Evolutionary conservation across 2,329 filamentous ascomycete genomes (phyloP).

Genomic region (Fusarium circinatum): DNA sequence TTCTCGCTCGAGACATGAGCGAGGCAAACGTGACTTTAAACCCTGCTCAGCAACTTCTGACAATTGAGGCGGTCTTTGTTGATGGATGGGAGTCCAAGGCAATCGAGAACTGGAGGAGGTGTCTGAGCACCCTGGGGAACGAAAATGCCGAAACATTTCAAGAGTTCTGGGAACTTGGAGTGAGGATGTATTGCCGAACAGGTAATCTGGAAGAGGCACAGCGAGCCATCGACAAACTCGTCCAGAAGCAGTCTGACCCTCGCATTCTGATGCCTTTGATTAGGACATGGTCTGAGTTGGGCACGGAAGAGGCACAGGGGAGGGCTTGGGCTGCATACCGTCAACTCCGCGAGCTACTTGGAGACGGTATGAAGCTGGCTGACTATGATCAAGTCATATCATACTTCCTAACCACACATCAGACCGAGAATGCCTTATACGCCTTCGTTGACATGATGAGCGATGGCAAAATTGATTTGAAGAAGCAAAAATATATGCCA

Average conservation of each 20-base stretch:
- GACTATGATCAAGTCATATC: slow-evolving; percentile 82
- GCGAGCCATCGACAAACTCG: slow-evolving; percentile 63
- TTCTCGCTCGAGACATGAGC: slow-evolving; percentile 73
- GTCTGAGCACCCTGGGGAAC: slow-evolving; percentile 62
- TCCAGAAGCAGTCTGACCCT: slow-evolving; percentile 60
- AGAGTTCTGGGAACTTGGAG: slow-evolving; percentile 72
- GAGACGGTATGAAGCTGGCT: slow-evolving; percentile 69
- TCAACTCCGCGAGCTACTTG: slow-evolving; percentile 69
- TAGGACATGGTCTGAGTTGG: slow-evolving; percentile 67
- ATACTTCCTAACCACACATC: slow-evolving; percentile 73
- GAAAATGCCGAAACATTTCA: slow-evolving; percentile 57
- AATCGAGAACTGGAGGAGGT: slow-evolving; percentile 71
- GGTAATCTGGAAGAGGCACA: slow-evolving; percentile 70
- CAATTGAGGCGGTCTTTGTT: slow-evolving; percentile 75
- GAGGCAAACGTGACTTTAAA: slow-evolving; percentile 65
- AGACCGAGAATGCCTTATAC: slow-evolving; percentile 74
- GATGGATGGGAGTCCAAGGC: slow-evolving; percentile 69
- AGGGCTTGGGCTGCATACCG: slow-evolving; percentile 76
- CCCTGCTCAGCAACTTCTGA: slow-evolving; percentile 69
- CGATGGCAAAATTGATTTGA: slow-evolving; percentile 62
- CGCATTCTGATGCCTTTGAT: slow-evolving; percentile 76
- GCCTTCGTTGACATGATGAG: slow-evolving; percentile 93
- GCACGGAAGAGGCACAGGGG: slow-evolving; percentile 57
- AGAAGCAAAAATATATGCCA: slow-evolving; percentile 57
- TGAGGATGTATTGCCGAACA: slow-evolving; percentile 69